Base-by-base conservation (phyloP, 192 early-diverging fungal species). In the Mycoemilia scoparia region DNA sequence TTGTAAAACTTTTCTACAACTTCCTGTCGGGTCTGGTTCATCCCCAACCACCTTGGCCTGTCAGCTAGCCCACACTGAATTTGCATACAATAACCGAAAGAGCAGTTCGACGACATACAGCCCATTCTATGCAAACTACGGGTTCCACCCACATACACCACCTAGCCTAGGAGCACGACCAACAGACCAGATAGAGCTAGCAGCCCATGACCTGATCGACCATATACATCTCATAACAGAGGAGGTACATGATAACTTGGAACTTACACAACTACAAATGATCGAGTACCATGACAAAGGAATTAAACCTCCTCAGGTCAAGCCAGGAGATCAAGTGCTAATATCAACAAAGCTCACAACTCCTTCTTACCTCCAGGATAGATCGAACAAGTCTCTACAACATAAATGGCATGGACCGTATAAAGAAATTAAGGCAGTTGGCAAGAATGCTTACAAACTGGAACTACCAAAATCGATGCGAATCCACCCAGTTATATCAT, bases 91-190 rank as follows among this genome's bases (percentile, higher is more conserved):
- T 15, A 21, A 20, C 14, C 14, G 14, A 11, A n/a, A 12, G 7
- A 48, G 36, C 19, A 13, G 6, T 1, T 34, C 37, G 3, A 48
- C 46, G 11, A 31, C 13, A 17, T 11, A 9, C 11, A 17, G 19
- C 2, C 38, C 46, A 19, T 40, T 48, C 23, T 34, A 16, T 11
- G 17, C 28, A 11, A 34, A 39, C 11, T 39, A 39, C 14, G 36
- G 38, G 15, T 47, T 21, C 20, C 23, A 39, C 22, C 45, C 36
- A 14, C 23, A 21, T 12, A 31, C 26, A 21, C 12, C 5, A 29
- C 21, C 27, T n/a, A n/a, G n/a, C n/a, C n/a, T n/a, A n/a, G n/a
- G n/a, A n/a, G n/a, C n/a, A n/a, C n/a, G n/a, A n/a, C n/a, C n/a
- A n/a, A n/a, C n/a, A n/a, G n/a, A n/a, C n/a, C n/a, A n/a, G n/a